phyloP scores from a whole-genome alignment of 2,329 filamentous ascomycete species.

The Aspergillus vadensis region DNA sequence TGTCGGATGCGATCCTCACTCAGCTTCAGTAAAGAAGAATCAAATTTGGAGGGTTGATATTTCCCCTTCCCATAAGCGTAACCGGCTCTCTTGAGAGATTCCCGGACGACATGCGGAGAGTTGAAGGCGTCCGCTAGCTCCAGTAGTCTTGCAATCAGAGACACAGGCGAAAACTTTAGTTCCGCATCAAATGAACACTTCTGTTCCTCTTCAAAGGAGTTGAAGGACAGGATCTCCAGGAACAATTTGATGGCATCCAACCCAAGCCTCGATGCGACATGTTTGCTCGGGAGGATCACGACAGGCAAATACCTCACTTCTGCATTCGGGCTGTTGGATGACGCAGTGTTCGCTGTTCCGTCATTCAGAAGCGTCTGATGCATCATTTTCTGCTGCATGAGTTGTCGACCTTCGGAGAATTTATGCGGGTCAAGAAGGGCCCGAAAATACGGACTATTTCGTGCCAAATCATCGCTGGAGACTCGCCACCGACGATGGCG shows the following conservation, averaged over 20 bases:
- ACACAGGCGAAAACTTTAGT: slow-evolving; percentile 31
- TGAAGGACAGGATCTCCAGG: slow-evolving; percentile 33
- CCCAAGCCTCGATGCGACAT: slow-evolving; percentile 30
- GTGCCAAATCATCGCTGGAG: slow-evolving; percentile 33
- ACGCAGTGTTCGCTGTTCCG: not conserved
- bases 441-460: slow-evolving; percentile 43
- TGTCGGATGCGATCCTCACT: slow-evolving; percentile 45
- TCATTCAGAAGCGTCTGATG: not conserved
- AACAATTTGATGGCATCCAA: slow-evolving; percentile 39
- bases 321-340: slow-evolving; percentile 1
- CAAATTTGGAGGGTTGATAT: slow-evolving; percentile 27
- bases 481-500: slow-evolving; percentile 36
- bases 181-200: slow-evolving; percentile 25
- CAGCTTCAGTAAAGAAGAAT: slow-evolving; percentile 29
- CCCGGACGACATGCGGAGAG: slow-evolving; percentile 30
- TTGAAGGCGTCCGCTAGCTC: slow-evolving; percentile 40
- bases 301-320: slow-evolving; percentile 25
- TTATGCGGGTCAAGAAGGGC: slow-evolving; percentile 45
- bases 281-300: slow-evolving; percentile 30
- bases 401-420: slow-evolving; percentile 43
- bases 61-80: slow-evolving; percentile 37
- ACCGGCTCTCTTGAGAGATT: slow-evolving; percentile 24
- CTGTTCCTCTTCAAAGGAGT: slow-evolving; percentile 27
- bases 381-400: slow-evolving; percentile 32
- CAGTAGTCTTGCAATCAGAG: slow-evolving; percentile 35